Evolutionary conservation across 345 rosid species (phyloP), one percentile per base, ranked within the genome.

Genomic region (Rubroshorea leprosula): DNA sequence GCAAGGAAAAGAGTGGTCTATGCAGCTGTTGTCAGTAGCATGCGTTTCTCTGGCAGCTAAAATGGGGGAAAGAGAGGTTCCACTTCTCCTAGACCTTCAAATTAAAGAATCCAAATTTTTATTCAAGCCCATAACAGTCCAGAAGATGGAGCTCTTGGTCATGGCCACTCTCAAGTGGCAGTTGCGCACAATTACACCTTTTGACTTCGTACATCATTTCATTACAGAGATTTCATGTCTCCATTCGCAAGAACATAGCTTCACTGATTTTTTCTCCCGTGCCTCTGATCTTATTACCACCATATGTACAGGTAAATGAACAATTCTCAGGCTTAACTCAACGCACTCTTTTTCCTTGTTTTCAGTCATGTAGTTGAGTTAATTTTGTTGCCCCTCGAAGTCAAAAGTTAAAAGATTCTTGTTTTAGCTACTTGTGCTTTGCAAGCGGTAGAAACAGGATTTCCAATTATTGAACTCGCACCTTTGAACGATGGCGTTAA

Each of bases 21-120:
- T 80, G 67, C 90, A 83, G 77, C 80, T 83, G 6, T 76, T 83
- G 20, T 78, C 86, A 23, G 86, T 83, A 71, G 82, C 89, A 19
- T 83, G 89, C 60, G 64, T 83, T 66, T 80, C 89, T 52, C 63
- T 83, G 51, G 90, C 90, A 15, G 90, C 83, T 47, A 83, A 83
- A 64, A 76, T 83, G 79, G 90, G 74, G 69, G 90, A 83, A 57
- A 54, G 63, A 9, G 52, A 55, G 20, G 83, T 76, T 62, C 90
- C 90, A 54, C 39, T 72, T 45, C 57, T 83, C 16, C 13, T 74
- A 62, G 82, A 78, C 75, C 79, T 83, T 43, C 84, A 83, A 55
- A 26, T 73, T 6, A 66, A 75, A 35, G 79, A 76, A 16, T 80
- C 90, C 55, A 76, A 69, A 68, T 80, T 73, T 70, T 50, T 80